Percentiles rank a stretch among this genome's conserved stretches.
These are phyloP conservation scores for Ganoderma multipileum DNA, from an alignment of 1,284 basidiomycete genomes.

Conservation along the genomic window DNA sequence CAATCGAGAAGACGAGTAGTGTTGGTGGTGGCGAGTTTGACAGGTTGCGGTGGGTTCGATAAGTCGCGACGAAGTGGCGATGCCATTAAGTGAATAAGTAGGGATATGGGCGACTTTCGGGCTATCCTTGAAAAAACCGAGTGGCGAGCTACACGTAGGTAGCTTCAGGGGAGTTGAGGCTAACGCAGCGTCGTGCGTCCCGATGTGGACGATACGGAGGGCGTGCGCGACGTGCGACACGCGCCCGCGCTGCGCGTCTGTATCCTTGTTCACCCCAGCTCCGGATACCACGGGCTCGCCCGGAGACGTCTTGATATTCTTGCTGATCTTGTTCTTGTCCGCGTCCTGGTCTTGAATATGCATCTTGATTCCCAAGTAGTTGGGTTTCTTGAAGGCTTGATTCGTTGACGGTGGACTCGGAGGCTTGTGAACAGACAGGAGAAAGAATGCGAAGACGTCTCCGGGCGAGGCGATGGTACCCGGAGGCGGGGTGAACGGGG, in stretches of 20 bases:
- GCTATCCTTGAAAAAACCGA: background rate
- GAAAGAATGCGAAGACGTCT: background rate
- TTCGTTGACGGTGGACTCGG: background rate
- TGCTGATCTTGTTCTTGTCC: conserved; percentile 2
- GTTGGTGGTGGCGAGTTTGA: background rate
- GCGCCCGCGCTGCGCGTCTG: background rate
- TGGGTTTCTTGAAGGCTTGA: background rate
- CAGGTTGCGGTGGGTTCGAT: background rate
- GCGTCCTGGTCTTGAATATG: conserved; percentile 1
- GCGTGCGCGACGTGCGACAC: background rate
- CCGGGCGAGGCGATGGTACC: background rate
- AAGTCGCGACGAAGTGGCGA: background rate
- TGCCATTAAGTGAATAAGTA: background rate
- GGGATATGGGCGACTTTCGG: background rate
- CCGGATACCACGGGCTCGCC: background rate
- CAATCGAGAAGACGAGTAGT: no score
- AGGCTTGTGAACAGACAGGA: background rate
- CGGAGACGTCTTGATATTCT: background rate
- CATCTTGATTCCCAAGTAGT: background rate
- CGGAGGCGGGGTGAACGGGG: background rate
- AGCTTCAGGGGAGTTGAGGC: background rate
- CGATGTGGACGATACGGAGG: background rate
- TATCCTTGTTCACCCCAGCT: background rate
- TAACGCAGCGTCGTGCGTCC: background rate
- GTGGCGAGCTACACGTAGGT: background rate